Base-by-base conservation (phyloP, 2,329 filamentous ascomycete genomes). In the Fusarium anguioides region DNA sequence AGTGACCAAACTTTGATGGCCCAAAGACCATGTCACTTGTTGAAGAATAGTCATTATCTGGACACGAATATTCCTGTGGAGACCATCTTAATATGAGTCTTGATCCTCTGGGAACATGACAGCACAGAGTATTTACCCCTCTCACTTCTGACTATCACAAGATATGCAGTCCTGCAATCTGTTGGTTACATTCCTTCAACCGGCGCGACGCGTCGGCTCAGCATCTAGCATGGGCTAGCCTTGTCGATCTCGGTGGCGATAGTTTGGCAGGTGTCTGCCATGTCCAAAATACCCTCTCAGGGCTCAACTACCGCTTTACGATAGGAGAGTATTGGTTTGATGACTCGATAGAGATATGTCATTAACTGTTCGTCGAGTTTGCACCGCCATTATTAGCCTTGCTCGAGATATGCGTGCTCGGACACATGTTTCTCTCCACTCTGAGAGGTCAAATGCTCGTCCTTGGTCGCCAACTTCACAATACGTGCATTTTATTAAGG, bases 231-330 rank as follows among this genome's bases (percentile, higher is more conserved):
- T 53, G 42, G 54, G 40, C 59, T 72, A 68, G 64, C 50, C 62
- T 48, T 57, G 70, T 66, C 68, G 70, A 72, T 72, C 68, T 60
- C 23, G 55, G 70, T 72, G 70, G 70, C 68, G 45, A 68, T 44
- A 37, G 40, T 27, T 45, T 52, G 54, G 50, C 31, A 37, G 23
- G 15, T 23, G 18, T 24, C 17, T 24, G 11, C 18, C 20, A 35
- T 12, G n/a, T 40, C 33, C n/a, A 26, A 42, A 51, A 33, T 55
- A 26, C 23, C 18, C 45, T 55, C 26, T 8, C 11, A 23, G 24
- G 47, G 15, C 35, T 50, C 47, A 49, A 40, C 37, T 44, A 29
- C n/a, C 18, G n/a, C n/a, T 37, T 50, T 23, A 29, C 14, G 10
- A 29, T 29, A n/a, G 37, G 54, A 36, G 18, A 27, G 41, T 41